These are phyloP conservation scores for Saccharomycopsis synnaedendra DNA, from an alignment of 805 yeast genomes.

Conservation along the genomic window DNA sequence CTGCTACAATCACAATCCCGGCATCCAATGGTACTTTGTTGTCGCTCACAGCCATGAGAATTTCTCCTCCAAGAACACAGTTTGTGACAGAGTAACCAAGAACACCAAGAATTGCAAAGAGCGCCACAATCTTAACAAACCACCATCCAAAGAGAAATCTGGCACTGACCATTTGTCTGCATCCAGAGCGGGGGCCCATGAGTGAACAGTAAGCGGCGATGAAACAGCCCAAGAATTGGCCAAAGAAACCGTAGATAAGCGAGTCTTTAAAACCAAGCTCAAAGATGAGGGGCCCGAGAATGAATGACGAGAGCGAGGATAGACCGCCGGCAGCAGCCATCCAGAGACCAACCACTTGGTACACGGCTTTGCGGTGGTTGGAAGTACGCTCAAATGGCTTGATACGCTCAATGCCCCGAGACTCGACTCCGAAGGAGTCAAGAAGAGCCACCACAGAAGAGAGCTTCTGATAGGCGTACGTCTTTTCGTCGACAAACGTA, in stretches of 20 bases:
- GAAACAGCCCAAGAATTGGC: conserved; percentile 56
- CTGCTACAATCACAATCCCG: conserved; percentile 64
- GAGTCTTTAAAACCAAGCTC: conserved; percentile 59
- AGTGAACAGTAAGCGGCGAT: conserved; percentile 76
- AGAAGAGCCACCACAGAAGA: conserved; percentile 25
- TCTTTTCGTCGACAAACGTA: not conserved
- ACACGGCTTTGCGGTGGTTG: conserved; percentile 22
- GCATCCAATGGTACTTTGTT: conserved; percentile 58
- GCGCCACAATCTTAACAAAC: conserved; percentile 65
- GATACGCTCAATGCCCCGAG: conserved; percentile 70
- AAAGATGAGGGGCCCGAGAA: conserved; percentile 63
- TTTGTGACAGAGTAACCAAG: conserved; percentile 95
- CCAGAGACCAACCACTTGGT: conserved; percentile 66
- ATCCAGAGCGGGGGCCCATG: conserved; percentile 86
- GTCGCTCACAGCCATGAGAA: conserved; percentile 52
- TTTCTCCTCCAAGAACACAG: conserved; percentile 81
- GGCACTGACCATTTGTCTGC: conserved; percentile 80
- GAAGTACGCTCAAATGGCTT: conserved; percentile 54
- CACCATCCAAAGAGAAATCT: conserved; percentile 79
- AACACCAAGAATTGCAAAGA: conserved; percentile 64
- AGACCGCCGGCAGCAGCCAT: conserved; percentile 76
- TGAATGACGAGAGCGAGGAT: conserved; percentile 81
- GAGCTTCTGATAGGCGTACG: not conserved
- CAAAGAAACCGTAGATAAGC: conserved; percentile 49
- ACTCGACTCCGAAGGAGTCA: conserved; percentile 56